Evolutionary conservation across 108 stramenopile genomes (phyloP), one percentile per base, ranked within the genome.

Genomic region (Cyclotella distinguenda): DNA sequence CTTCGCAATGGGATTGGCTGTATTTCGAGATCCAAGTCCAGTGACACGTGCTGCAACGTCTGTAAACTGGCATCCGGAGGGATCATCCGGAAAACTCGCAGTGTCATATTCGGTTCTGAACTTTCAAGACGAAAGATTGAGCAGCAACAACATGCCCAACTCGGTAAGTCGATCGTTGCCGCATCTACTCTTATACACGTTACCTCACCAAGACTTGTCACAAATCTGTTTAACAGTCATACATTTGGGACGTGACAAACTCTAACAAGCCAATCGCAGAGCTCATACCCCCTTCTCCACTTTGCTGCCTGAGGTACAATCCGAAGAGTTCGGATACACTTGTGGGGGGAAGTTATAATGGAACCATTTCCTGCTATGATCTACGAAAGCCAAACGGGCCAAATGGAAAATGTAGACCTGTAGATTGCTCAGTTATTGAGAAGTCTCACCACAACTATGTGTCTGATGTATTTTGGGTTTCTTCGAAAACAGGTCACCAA

Each of bases 11-110:
- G 92, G 94, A 9, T 69, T 95, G 47, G 94, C 94, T 2, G 92
- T 95, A 9, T 95, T 95, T 75, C 86, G 91, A 16, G 87, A 93
- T 63, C 89, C 93, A 0, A 85, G 85, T 56, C 60, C 46, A 18
- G 67, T 86, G 4, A 89, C 86, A 15, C 79, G 94, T 11, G 80
- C 92, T 44, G 92, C 86, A 3, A 89, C 91, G 6, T 82, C 77
- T 42, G 89, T 95, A 50, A 82, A 95, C 59, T 95, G 94, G 94
- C 91, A 95, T 59, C 91, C 94, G 8, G 94, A 95, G 32, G 89
- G 90, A 27, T 71, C 47, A 27, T 70, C 51, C 36, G 73, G 73
- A 35, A 88, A 86, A 65, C 76, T 95, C 25, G 94, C 94, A 3
- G 94, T 92, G 16, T 85, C 92, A 3, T 95, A 95, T 66, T 65